Percentiles rank a stretch among this genome's conserved stretches.
Conservation (phyloP, 2,329 filamentous ascomycete species). For the Phialophora chinensis region DNA sequence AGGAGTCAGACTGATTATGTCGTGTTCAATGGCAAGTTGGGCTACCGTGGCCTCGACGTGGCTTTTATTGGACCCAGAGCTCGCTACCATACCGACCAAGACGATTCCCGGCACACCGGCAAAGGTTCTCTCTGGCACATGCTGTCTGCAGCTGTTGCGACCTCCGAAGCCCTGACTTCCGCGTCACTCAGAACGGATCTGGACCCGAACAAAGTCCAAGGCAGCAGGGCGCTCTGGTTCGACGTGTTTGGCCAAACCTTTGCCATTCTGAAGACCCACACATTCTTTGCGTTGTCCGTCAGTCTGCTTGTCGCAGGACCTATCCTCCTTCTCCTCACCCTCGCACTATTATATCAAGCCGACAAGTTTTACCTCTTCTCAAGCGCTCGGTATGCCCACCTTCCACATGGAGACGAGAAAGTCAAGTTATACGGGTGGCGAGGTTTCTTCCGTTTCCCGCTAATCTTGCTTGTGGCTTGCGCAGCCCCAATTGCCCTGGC, state of each 20-base stretch:
- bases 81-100: constrained; percentile 88
- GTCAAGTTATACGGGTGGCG: constrained; percentile 75
- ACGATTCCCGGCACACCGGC: constrained; percentile 77
- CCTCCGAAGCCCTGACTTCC: constrained; percentile 72
- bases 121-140: constrained; percentile 83
- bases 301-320: constrained; percentile 81
- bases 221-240: constrained; percentile 79
- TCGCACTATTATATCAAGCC: constrained; percentile 69
- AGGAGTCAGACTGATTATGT: constrained; percentile 88
- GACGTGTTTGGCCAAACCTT: constrained; percentile 84
- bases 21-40: constrained; percentile 77
- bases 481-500: constrained; percentile 74
- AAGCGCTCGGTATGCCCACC: constrained; percentile 65
- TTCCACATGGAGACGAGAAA: constrained; percentile 63
- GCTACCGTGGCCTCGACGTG: constrained; percentile 86
- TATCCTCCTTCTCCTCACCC: constrained; percentile 71
- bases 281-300: constrained; percentile 86
- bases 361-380: constrained; percentile 92
- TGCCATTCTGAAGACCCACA: constrained; percentile 77
- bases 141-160: constrained; percentile 81
- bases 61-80: constrained; percentile 88
- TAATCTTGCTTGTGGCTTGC: constrained; percentile 72
- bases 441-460: constrained; percentile 82
- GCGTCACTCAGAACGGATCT: constrained; percentile 54
- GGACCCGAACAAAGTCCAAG: constrained; percentile 27